Evolutionary conservation across 179 eudicot genomes (phyloP).

Genomic region (Silene coronaria): DNA sequence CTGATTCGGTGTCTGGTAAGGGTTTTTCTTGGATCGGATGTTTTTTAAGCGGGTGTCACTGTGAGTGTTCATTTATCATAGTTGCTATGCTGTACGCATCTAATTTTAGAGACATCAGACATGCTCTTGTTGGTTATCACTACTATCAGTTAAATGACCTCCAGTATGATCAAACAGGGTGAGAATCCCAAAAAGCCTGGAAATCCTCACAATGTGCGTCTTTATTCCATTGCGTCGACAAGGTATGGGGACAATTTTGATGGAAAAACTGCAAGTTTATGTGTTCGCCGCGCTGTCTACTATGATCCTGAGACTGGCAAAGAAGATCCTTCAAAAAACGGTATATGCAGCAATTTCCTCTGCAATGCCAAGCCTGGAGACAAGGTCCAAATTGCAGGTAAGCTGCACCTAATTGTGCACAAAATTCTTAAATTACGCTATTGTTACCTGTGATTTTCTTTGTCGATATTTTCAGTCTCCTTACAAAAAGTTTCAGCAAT

Average conservation of each 20-base stretch:
- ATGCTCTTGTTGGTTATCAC: too few relatives aligned
- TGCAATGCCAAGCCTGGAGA: conserved; percentile 92
- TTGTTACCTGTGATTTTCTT: not conserved
- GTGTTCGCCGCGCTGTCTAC: conserved; percentile 87
- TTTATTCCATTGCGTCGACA: conserved; percentile 88
- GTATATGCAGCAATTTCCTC: conserved; percentile 86
- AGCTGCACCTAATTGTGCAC: conserved; percentile 11
- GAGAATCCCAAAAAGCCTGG: conserved; percentile 93
- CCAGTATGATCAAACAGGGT: conserved; percentile 44
- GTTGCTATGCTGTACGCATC: not conserved
- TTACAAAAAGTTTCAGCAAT: not conserved
- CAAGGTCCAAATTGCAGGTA: conserved; percentile 80
- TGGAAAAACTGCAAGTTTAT: conserved; percentile 85
- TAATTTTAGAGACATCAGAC: not conserved
- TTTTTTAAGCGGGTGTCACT: not conserved
- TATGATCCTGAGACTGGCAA: conserved; percentile 90
- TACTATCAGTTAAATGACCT: not conserved
- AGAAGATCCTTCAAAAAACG: conserved; percentile 78
- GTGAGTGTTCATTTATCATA: not conserved
- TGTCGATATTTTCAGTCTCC: not conserved
- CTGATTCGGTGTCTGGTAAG: too few relatives aligned
- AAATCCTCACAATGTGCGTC: conserved; percentile 75
- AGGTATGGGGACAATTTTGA: conserved; percentile 87
- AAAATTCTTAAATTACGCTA: not conserved
- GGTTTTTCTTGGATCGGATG: not conserved